Percentiles rank a stretch among this genome's conserved stretches.
Conservation (phyloP, 2,329 filamentous ascomycete species). For the Venturia asperata region DNA sequence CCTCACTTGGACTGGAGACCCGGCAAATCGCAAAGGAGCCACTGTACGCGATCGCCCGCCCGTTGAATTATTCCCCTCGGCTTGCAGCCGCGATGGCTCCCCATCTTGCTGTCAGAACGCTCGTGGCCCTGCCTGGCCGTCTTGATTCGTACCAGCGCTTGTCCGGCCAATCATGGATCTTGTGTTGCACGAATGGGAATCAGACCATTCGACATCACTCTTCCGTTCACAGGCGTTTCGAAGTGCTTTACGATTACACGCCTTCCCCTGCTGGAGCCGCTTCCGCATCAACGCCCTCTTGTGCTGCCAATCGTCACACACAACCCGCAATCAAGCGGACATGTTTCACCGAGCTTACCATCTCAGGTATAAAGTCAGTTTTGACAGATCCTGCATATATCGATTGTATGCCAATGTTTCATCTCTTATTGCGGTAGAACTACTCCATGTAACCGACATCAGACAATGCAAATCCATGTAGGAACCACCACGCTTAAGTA, state of each 20-base stretch:
- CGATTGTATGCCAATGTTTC: not conserved
- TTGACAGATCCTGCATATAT: not conserved
- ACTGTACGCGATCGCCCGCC: constrained; percentile 1
- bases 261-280: not conserved
- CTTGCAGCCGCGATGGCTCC: not conserved
- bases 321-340: not conserved
- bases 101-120: not conserved
- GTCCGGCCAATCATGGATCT: not conserved
- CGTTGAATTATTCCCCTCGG: not conserved
- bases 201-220: not conserved
- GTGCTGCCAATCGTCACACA: not conserved
- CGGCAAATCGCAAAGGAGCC: constrained; percentile 1
- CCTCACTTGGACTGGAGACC: not conserved
- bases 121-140: not conserved
- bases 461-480: not conserved
- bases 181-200: constrained; percentile 1
- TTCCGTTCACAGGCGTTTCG: not conserved
- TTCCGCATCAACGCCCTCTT: not conserved
- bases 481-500: not conserved
- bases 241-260: not conserved
- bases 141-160: not conserved
- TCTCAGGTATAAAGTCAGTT: not conserved
- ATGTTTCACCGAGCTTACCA: constrained; percentile 4
- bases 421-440: not conserved
- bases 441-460: not conserved